Evolutionary conservation across 305 asterid species (phyloP).

Genomic region (Stenogyne calaminthoides): DNA sequence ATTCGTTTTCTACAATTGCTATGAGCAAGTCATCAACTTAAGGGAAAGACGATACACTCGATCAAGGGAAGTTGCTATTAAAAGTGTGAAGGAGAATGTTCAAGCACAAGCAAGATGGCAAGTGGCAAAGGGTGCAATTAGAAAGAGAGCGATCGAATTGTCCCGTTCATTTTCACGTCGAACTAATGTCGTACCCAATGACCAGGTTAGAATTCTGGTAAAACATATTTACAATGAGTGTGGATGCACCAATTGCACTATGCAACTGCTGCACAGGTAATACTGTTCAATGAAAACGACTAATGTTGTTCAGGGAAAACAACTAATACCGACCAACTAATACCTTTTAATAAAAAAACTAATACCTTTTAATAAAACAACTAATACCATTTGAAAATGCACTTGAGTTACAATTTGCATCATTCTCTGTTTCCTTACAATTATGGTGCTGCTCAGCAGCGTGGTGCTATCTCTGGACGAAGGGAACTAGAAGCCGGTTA

Average conservation of each 20-base stretch:
- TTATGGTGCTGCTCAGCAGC: constrained; percentile 31
- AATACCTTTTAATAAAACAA: background rate
- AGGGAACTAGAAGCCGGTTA: constrained; percentile 31
- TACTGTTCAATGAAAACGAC: too few species aligned
- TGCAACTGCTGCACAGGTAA: too few species aligned
- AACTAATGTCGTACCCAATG: constrained; percentile 32
- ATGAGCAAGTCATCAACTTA: constrained; percentile 60
- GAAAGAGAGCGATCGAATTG: constrained; percentile 47
- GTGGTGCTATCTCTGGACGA: constrained; percentile 33
- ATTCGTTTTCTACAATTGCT: constrained; percentile 69
- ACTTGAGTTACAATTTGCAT: too few species aligned
- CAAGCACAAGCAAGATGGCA: constrained; percentile 75
- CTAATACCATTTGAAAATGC: too few species aligned
- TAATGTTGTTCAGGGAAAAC: too few species aligned
- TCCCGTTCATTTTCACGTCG: constrained; percentile 65
- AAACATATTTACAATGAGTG: too few species aligned
- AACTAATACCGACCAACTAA: too few species aligned
- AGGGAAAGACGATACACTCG: constrained; percentile 68
- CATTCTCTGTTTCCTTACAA: too few species aligned
- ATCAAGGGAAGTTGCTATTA: constrained; percentile 88
- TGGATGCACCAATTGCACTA: too few species aligned
- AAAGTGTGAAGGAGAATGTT: constrained; percentile 64
- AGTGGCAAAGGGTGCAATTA: constrained; percentile 52
- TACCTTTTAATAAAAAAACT: too few species aligned
- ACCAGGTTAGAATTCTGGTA: constrained; percentile 33